Base-by-base conservation (phyloP, 306 rosid species). In the Hippophae gyantsensis region DNA sequence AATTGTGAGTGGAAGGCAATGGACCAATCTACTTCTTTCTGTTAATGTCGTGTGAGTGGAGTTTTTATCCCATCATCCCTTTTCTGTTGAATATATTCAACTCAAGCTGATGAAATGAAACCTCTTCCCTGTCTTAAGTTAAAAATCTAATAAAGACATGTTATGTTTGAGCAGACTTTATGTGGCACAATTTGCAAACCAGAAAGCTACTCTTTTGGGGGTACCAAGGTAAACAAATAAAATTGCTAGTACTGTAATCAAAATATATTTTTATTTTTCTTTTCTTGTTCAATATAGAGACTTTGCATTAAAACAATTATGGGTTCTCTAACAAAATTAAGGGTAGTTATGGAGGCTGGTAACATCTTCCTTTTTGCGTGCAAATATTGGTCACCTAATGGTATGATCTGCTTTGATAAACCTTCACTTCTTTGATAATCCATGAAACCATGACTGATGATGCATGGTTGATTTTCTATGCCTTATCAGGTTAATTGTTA, bases 321-420 rank as follows among this genome's bases (percentile, higher is more conserved):
- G n/a, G 59, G 9, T n/a, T 38, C 3, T 55, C 40, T 7, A 55
- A 14, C 48, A 45, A 52, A 57, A 51, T 58, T 58, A 78, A 72
- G 95, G 97, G 69, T 89, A 90, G 69, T 48, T 84, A 54, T 86
- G 95, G 97, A 87, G 95, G 84, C 82, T 86, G 32, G 82, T 54
- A 56, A 84, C 95, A 0, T 82, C 94, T 58, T 78, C 94, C 46
- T 87, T 90, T 81, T 69, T 84, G 89, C 97, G 87, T 72, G 97
- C 87, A 41, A 86, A 86, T 68, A 52, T 82, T 42, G 89, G 86
- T 52, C 95, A 90, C 81, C 89, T 90, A 13, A 55, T 87, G 94
- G 97, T 90, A 46, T 52, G 80, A 1, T 18, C 49, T 71, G 71
- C 51, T 65, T 45, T 66, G 26, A 56, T 62, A 57, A 14, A 10